phyloP scores from a whole-genome alignment of 164 flowering plant genomes.

The Vitis amurensis region DNA sequence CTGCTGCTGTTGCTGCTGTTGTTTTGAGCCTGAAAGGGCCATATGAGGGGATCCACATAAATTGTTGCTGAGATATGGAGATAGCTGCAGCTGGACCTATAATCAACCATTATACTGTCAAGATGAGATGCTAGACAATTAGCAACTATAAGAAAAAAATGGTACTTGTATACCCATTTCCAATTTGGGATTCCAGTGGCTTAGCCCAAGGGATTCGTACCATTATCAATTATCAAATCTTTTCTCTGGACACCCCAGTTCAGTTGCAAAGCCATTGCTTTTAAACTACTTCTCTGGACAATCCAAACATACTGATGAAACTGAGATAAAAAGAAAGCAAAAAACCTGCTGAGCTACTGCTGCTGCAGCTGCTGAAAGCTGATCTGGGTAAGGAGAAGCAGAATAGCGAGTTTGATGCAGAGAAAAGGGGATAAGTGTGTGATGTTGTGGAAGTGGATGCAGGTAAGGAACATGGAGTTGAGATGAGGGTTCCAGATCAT shows the following conservation, averaged over 20 bases:
- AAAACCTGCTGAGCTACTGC: conserved; percentile 51
- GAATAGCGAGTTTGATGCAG: conserved; percentile 30
- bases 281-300: background rate
- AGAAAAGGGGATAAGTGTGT: conserved; percentile 27
- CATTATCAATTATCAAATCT: background rate
- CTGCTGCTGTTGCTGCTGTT: conserved; percentile 27
- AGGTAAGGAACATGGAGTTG: conserved; percentile 35
- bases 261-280: background rate
- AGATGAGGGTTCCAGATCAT: conserved; percentile 22
- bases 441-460: conserved; percentile 40
- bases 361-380: conserved; percentile 28
- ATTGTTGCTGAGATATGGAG: conserved; percentile 30
- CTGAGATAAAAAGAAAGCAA: background rate
- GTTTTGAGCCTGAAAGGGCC: conserved; percentile 17
- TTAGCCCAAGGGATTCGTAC: background rate
- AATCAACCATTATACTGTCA: background rate
- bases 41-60: conserved; percentile 14
- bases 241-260: too few species aligned
- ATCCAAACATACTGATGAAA: background rate
- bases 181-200: too few species aligned
- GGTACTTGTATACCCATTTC: too few species aligned
- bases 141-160: background rate
- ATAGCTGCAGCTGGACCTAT: conserved; percentile 36
- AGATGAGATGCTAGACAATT: background rate
- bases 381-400: conserved; percentile 33